phyloP scores from a whole-genome alignment of 2,329 filamentous ascomycete genomes.

The Aspergillus sp. region DNA sequence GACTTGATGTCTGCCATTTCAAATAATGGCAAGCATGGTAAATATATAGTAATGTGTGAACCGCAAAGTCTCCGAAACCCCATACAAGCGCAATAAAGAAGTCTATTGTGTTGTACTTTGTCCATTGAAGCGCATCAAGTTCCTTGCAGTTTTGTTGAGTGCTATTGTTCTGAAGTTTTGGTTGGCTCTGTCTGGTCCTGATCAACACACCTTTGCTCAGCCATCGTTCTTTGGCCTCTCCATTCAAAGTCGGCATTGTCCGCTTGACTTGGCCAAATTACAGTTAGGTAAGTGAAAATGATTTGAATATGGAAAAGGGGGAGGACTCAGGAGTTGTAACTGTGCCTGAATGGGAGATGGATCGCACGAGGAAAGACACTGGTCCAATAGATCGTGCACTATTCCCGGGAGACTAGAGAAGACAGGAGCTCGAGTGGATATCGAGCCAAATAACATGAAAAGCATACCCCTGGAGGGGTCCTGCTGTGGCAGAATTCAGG shows the following conservation, averaged over 20 bases:
- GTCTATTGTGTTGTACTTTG: neutral
- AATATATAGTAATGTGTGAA: neutral
- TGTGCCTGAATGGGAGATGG: neutral
- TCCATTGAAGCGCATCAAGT: neutral
- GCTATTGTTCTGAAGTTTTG: neutral
- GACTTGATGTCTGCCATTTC: no score
- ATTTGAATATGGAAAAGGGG: conserved; percentile 12
- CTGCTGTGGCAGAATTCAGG: neutral
- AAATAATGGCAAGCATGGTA: neutral
- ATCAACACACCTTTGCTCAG: neutral
- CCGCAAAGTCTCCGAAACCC: neutral
- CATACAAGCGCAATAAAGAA: neutral
- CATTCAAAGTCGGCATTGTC: neutral
- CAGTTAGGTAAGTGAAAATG: neutral
- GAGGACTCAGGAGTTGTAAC: conserved; percentile 5
- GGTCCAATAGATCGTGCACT: conserved; percentile 6
- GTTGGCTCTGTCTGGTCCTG: neutral
- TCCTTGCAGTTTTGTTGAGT: neutral
- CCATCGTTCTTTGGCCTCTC: neutral
- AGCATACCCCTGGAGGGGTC: neutral
- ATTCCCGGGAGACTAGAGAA: conserved; percentile 4
- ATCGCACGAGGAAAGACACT: neutral
- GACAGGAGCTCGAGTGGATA: conserved; percentile 8
- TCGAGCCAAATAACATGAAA: neutral
- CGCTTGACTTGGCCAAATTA: neutral